Percentiles rank a stretch among this genome's conserved stretches.
phyloP scores from a whole-genome alignment of 1,284 basidiomycete genomes.

The Ustilago hordei region DNA sequence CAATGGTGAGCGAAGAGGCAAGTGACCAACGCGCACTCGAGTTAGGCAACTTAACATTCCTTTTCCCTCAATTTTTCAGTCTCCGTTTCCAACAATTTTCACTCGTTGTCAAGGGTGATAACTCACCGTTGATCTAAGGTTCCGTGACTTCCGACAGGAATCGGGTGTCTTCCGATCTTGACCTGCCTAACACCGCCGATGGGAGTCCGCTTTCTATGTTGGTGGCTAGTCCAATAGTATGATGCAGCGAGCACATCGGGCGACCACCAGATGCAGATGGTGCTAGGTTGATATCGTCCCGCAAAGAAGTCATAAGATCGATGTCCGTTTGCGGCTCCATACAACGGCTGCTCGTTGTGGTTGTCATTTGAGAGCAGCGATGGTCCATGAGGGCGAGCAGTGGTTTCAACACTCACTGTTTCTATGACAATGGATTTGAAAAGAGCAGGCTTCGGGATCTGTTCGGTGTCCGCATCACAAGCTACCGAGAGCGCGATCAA shows the following conservation, averaged over 20 bases:
- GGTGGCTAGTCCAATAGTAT: background rate
- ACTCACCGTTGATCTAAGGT: background rate
- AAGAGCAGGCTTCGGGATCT: too few relatives aligned
- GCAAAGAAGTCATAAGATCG: background rate
- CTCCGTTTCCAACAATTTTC: too few relatives aligned
- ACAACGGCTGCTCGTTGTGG: background rate
- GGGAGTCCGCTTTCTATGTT: background rate
- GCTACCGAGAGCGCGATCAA: too few relatives aligned
- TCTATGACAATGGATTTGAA: too few relatives aligned
- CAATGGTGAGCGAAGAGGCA: too few relatives aligned
- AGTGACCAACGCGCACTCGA: too few relatives aligned
- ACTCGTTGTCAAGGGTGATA: too few relatives aligned
- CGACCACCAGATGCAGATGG: background rate
- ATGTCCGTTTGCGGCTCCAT: background rate
- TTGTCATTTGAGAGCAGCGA: background rate
- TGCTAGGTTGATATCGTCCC: background rate
- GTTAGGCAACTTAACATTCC: too few relatives aligned
- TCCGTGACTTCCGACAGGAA: constrained; percentile 9
- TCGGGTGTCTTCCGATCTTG: constrained; percentile 3
- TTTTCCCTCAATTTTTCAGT: too few relatives aligned
- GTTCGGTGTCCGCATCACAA: too few relatives aligned
- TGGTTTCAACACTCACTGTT: too few relatives aligned
- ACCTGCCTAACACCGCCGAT: background rate
- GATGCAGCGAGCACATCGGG: background rate
- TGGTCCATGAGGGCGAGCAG: too few relatives aligned